phyloP scores from a whole-genome alignment of 495 filamentous ascomycete genomes.

The Penicillium cosmopolitanum region DNA sequence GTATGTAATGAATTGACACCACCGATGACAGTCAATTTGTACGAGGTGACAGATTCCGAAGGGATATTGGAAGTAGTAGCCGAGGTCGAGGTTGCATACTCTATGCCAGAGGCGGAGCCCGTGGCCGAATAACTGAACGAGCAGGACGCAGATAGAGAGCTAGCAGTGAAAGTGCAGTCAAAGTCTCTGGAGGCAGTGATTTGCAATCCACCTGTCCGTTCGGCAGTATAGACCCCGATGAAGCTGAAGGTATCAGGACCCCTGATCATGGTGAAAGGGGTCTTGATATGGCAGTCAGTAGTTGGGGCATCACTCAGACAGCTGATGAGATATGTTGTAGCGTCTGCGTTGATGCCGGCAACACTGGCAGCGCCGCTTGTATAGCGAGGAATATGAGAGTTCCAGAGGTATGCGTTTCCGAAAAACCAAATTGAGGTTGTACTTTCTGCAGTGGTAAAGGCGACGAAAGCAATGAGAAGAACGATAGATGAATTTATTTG shows the following conservation, averaged over 20 bases:
- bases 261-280: conserved; percentile 32
- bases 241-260: conserved; percentile 22
- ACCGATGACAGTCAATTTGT: conserved; percentile 12
- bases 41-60: neutral
- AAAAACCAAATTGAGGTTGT: neutral
- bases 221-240: neutral
- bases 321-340: conserved; percentile 34
- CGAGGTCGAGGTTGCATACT: conserved; percentile 8
- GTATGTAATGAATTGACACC: conserved; percentile 12
- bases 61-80: conserved; percentile 1
- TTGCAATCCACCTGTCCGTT: neutral
- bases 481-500: neutral
- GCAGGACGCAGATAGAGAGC: conserved; percentile 18
- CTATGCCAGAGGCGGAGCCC: neutral
- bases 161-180: conserved; percentile 18
- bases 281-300: conserved; percentile 21
- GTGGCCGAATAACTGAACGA: conserved; percentile 1
- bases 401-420: neutral
- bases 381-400: conserved; percentile 7
- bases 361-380: conserved; percentile 31
- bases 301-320: conserved; percentile 25
- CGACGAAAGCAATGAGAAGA: neutral
- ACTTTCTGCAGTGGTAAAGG: neutral
- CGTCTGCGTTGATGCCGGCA: conserved; percentile 24
- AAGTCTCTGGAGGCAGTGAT: neutral